A percentile compares a stretch with the other conserved stretches of the same genome.
Conservation (phyloP, 441 rosid genomes). For the Erodium trifolium region DNA sequence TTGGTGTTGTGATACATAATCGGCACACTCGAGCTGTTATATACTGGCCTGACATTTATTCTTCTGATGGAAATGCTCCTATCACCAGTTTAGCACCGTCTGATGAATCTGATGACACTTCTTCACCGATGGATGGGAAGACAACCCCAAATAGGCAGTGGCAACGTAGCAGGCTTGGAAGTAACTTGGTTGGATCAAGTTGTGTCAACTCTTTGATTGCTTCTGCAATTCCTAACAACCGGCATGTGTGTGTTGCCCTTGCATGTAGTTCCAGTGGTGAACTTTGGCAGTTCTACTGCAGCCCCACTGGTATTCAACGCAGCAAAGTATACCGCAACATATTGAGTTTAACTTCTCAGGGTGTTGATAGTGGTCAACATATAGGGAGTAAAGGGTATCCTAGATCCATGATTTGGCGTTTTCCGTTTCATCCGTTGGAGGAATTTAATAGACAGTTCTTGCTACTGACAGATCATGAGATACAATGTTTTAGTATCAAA, state of each 20-base stretch:
- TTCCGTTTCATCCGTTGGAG: slow-evolving; percentile 25
- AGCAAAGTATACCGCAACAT: slow-evolving; percentile 32
- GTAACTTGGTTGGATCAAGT: slow-evolving; percentile 28
- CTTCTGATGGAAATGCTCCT: slow-evolving; percentile 37
- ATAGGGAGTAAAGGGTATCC: slow-evolving; percentile 58
- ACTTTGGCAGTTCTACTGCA: slow-evolving; percentile 72
- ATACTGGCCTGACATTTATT: slow-evolving; percentile 69
- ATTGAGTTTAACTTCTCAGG: slow-evolving; percentile 29
- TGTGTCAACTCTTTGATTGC: slow-evolving; percentile 64
- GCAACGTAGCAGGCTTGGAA: slow-evolving; percentile 28
- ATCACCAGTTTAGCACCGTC: slow-evolving; percentile 32
- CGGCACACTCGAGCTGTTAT: slow-evolving; percentile 48
- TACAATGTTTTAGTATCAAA: slow-evolving; percentile 51
- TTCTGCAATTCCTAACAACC: slow-evolving; percentile 31
- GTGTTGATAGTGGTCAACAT: slow-evolving; percentile 31
- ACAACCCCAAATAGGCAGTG: slow-evolving; percentile 26
- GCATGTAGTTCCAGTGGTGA: slow-evolving; percentile 66
- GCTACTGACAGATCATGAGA: slow-evolving; percentile 65
- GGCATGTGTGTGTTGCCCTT: slow-evolving; percentile 54
- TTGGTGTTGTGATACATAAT: slow-evolving; percentile 58
- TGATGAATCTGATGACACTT: slow-evolving; percentile 34
- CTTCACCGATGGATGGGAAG: slow-evolving; percentile 36
- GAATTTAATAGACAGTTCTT: slow-evolving; percentile 53
- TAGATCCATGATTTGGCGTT: slow-evolving; percentile 73
- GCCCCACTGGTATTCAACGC: slow-evolving; percentile 38